A percentile compares a stretch with the other conserved stretches of the same genome.
These are phyloP conservation scores for Mangifera indica DNA, from an alignment of 345 rosid species.

Conservation along the genomic window DNA sequence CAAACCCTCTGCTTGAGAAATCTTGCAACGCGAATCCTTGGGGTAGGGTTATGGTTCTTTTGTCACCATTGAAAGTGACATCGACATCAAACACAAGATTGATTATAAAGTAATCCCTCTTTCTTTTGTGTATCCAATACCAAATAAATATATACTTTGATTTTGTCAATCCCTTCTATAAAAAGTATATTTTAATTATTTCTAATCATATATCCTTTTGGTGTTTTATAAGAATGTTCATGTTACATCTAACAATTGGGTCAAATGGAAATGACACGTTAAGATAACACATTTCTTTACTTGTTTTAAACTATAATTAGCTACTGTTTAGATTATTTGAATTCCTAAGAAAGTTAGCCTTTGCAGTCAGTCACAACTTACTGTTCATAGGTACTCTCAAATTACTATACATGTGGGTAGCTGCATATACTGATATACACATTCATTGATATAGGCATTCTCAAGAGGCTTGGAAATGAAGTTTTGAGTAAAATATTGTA, in stretches of 20 bases:
- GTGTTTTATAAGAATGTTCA: too few relatives aligned
- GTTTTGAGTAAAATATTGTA: not conserved
- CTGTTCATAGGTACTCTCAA: not conserved
- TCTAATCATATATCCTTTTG: not conserved
- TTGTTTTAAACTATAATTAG: not conserved
- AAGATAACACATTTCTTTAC: not conserved
- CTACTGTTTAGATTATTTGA: too few relatives aligned
- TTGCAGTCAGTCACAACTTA: not conserved
- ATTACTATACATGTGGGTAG: not conserved
- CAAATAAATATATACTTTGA: too few relatives aligned
- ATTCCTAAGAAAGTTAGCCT: not conserved
- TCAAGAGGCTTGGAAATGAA: not conserved
- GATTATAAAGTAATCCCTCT: not conserved
- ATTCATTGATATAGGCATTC: not conserved
- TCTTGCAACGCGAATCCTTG: too few relatives aligned
- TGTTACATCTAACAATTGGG: not conserved
- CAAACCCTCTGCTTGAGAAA: too few relatives aligned
- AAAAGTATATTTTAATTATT: too few relatives aligned
- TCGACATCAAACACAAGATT: not conserved
- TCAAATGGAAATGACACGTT: not conserved
- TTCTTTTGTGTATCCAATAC: too few relatives aligned
- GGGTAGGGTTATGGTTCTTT: not conserved
- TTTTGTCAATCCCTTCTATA: too few relatives aligned
- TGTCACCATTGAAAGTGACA: not conserved
- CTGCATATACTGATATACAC: not conserved